A percentile compares a stretch with the other conserved stretches of the same genome.
phyloP scores from a whole-genome alignment of 2,329 filamentous ascomycete genomes.

The Microsporum ferrugineum region DNA sequence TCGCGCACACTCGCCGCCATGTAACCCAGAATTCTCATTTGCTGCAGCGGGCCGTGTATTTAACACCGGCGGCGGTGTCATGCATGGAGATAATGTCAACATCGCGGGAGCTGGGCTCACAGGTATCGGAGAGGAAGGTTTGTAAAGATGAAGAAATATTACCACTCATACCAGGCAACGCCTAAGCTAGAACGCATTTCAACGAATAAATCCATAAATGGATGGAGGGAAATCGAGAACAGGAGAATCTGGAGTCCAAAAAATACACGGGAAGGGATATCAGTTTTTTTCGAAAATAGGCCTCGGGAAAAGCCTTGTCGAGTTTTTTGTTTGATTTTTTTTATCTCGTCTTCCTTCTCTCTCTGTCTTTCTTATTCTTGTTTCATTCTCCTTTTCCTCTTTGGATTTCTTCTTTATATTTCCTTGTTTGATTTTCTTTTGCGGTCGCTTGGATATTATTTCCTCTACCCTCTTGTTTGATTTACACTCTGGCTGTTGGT shows the following conservation, averaged over 20 bases:
- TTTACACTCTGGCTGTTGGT: background rate
- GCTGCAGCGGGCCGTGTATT: constrained; percentile 36
- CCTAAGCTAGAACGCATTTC: background rate
- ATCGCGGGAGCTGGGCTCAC: constrained; percentile 39
- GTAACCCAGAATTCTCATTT: constrained; percentile 68
- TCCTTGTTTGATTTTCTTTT: background rate
- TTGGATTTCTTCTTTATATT: background rate
- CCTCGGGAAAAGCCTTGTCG: constrained; percentile 4
- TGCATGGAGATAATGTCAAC: constrained; percentile 38
- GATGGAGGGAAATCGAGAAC: constrained; percentile 1
- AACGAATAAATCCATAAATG: background rate
- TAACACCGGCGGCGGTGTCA: constrained; percentile 32
- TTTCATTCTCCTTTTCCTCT: background rate
- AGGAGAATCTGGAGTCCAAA: constrained; percentile 3
- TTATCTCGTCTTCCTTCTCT: background rate
- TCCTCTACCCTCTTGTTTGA: background rate
- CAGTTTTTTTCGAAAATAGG: background rate
- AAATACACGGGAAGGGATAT: background rate
- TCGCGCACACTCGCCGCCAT: constrained; percentile 74
- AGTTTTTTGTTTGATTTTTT: background rate
- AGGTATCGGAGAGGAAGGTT: constrained; percentile 33
- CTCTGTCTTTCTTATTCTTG: background rate
- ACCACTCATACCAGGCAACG: background rate
- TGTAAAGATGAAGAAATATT: background rate
- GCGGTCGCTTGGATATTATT: background rate